Evolutionary conservation across 257 asterid species (phyloP).

Genomic region (Hygrophila difformis): DNA sequence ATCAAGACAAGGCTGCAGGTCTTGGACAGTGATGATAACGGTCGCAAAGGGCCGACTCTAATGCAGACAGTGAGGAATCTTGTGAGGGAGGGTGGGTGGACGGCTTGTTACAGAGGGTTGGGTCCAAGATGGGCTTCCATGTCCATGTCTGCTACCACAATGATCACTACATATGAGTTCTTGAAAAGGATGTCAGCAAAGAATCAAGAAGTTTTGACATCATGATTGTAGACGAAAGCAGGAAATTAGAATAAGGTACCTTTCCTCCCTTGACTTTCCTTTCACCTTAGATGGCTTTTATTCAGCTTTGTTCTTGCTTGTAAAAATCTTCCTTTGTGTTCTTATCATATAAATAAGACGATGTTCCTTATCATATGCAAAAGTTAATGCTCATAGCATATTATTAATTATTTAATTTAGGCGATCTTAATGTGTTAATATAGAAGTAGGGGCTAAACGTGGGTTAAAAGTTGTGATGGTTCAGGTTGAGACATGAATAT

Average conservation of each 20-base stretch:
- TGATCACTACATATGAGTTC: constrained; percentile 86
- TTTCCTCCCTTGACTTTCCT: background rate
- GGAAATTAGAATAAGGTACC: constrained; percentile 4
- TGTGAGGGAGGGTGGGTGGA: constrained; percentile 71
- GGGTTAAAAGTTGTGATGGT: too few relatives aligned
- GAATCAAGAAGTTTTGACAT: constrained; percentile 37
- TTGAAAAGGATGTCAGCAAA: constrained; percentile 65
- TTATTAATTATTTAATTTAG: too few relatives aligned
- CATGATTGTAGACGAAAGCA: constrained; percentile 13
- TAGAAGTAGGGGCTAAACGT: too few relatives aligned
- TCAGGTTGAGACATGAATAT: too few relatives aligned
- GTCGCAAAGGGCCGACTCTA: constrained; percentile 53
- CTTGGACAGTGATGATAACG: constrained; percentile 53
- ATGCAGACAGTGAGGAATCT: constrained; percentile 56
- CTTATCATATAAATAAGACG: background rate
- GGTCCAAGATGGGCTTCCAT: constrained; percentile 83
- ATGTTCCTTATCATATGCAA: too few relatives aligned
- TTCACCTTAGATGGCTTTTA: background rate
- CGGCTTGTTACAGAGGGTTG: constrained; percentile 76
- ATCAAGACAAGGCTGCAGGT: constrained; percentile 78
- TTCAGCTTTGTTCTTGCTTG: background rate
- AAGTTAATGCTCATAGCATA: too few relatives aligned
- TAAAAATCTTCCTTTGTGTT: constrained; percentile 1
- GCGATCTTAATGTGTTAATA: too few relatives aligned
- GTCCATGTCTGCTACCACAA: constrained; percentile 77